Percentiles rank a stretch among this genome's conserved stretches.
phyloP scores from a whole-genome alignment of 2,329 filamentous ascomycete species.

The Aspergillus neotritici region DNA sequence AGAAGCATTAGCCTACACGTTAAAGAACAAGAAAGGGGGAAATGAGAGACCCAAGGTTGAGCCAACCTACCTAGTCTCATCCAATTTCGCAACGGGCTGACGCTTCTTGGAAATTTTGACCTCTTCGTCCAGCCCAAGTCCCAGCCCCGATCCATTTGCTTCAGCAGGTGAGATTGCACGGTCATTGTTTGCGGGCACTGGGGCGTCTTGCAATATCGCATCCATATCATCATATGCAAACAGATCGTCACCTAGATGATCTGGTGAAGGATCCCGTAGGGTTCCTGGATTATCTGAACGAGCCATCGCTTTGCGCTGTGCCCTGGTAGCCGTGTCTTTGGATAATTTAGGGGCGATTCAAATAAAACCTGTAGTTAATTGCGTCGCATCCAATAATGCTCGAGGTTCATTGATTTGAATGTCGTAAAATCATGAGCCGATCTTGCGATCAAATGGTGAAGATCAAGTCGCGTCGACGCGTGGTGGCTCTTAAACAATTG shows the following conservation, averaged over 20 bases:
- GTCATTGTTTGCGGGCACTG: conserved; percentile 16
- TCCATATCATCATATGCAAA: conserved; percentile 67
- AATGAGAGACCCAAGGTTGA: not conserved
- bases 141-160: conserved; percentile 47
- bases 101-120: conserved; percentile 74
- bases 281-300: conserved; percentile 9
- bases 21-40: not conserved
- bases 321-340: too few relatives aligned
- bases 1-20: not conserved
- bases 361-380: too few relatives aligned
- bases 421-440: too few relatives aligned
- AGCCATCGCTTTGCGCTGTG: conserved; percentile 9
- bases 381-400: too few relatives aligned
- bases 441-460: too few relatives aligned
- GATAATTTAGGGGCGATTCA: too few relatives aligned
- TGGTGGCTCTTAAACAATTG: too few relatives aligned
- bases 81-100: conserved; percentile 75
- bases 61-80: conserved; percentile 61
- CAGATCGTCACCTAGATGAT: conserved; percentile 57
- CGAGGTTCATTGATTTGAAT: too few relatives aligned
- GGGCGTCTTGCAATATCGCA: conserved; percentile 43
- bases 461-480: too few relatives aligned
- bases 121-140: conserved; percentile 78
- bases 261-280: conserved; percentile 24
- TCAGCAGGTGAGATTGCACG: conserved; percentile 15